These are phyloP conservation scores for Plasmodium vivax DNA, from an alignment of 169 alveolate species.

Conservation along the genomic window DNA sequence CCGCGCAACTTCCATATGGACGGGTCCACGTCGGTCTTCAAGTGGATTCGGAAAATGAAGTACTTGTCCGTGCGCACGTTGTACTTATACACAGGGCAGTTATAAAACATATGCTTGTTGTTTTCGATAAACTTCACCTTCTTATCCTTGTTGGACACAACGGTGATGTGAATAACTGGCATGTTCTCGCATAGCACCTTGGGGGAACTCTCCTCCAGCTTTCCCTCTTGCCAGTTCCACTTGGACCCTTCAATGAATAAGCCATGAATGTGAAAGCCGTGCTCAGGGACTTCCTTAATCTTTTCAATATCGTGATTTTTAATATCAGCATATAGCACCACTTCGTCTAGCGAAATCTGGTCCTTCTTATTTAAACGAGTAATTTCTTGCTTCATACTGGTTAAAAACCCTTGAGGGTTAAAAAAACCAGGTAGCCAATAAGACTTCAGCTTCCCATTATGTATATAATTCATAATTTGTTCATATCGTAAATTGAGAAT, in stretches of 20 bases:
- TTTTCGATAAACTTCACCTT: conserved; percentile 86
- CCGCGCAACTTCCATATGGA: conserved; percentile 87
- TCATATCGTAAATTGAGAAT: conserved; percentile 93
- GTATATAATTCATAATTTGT: conserved; percentile 93
- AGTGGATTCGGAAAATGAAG: conserved; percentile 91
- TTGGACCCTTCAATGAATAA: conserved; percentile 96
- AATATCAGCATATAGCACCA: conserved; percentile 92
- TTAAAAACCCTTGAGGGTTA: conserved; percentile 96
- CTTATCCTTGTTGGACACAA: conserved; percentile 90
- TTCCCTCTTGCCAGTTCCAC: conserved; percentile 93
- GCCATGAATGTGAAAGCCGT: conserved; percentile 94
- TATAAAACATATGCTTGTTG: conserved; percentile 88
- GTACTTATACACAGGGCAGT: conserved; percentile 95
- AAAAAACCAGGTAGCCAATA: conserved; percentile 96
- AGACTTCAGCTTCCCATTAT: conserved; percentile 92
- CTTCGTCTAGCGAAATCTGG: conserved; percentile 95
- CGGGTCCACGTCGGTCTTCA: conserved; percentile 89
- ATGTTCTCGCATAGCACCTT: conserved; percentile 87
- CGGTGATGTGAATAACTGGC: conserved; percentile 93
- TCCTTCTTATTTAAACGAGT: conserved; percentile 92
- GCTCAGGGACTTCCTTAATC: conserved; percentile 86
- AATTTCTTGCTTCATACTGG: conserved; percentile 96
- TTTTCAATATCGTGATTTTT: conserved; percentile 85
- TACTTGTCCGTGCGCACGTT: conserved; percentile 94
- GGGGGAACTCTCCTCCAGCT: conserved; percentile 92